phyloP scores from a whole-genome alignment of 73 alveolate species.

The Tetrahymena borealis region DNA sequence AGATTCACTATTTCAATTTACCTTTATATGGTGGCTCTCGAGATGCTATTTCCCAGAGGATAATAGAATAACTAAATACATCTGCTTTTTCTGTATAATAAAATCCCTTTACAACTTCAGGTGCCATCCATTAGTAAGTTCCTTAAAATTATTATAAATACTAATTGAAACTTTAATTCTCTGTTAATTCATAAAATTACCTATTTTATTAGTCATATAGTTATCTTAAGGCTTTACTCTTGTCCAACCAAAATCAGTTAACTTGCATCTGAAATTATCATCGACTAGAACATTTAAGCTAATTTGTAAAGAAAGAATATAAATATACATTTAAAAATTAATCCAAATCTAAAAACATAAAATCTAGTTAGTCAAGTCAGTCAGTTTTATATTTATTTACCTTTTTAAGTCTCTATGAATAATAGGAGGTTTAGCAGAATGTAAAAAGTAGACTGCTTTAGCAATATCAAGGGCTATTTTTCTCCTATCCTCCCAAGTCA shows the following conservation, averaged over 20 bases:
- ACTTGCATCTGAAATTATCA: conserved; percentile 85
- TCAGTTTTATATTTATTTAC: background rate
- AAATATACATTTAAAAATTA: too few relatives aligned
- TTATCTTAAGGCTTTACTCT: conserved; percentile 67
- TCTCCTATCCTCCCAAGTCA: conserved; percentile 88
- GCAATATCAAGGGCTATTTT: conserved; percentile 95
- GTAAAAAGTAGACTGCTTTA: conserved; percentile 92
- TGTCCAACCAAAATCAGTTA: conserved; percentile 99
- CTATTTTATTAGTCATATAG: conserved; percentile 94
- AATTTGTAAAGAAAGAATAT: too few relatives aligned
- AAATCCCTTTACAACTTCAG: conserved; percentile 93
- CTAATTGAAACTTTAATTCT: background rate
- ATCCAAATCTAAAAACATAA: too few relatives aligned
- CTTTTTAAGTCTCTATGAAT: conserved; percentile 96
- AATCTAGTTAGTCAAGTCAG: too few relatives aligned
- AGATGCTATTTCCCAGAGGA: conserved; percentile 96
- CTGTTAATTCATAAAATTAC: conserved; percentile 11
- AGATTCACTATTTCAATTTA: background rate
- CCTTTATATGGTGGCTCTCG: conserved; percentile 94
- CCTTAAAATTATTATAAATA: background rate
- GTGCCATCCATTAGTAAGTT: conserved; percentile 99
- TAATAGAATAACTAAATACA: conserved; percentile 96
- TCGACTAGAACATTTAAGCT: conserved; percentile 89
- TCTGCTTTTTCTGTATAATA: conserved; percentile 97
- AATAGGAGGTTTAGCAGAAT: conserved; percentile 89